These are phyloP conservation scores for Rubia peregrina DNA, from an alignment of 305 asterid species.

Conservation along the genomic window DNA sequence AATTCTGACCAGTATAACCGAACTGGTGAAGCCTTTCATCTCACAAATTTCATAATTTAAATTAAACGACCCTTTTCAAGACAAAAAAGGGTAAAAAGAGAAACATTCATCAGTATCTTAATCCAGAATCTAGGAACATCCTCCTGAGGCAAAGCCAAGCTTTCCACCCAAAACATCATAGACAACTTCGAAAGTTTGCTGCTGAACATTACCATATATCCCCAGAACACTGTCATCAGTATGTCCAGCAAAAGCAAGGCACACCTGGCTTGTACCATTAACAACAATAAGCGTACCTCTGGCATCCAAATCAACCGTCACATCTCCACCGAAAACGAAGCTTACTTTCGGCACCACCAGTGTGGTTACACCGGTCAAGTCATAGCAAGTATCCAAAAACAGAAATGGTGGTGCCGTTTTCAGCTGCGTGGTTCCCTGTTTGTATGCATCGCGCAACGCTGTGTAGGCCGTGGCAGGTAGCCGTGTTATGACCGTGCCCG, in stretches of 20 bases:
- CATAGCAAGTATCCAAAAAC: conserved; percentile 65
- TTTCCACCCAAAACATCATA: conserved; percentile 75
- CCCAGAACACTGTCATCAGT: conserved; percentile 27
- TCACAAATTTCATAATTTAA: no score
- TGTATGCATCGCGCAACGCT: conserved; percentile 40
- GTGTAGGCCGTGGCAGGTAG: conserved; percentile 53
- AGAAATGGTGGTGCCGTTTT: conserved; percentile 41
- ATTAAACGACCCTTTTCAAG: no score
- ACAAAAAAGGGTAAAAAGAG: no score
- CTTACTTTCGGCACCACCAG: conserved; percentile 40
- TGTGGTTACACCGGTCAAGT: conserved; percentile 30
- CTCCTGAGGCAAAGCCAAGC: conserved; percentile 61
- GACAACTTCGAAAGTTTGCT: conserved; percentile 58
- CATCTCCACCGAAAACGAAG: conserved; percentile 42
- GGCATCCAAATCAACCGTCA: conserved; percentile 31
- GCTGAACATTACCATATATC: conserved; percentile 64
- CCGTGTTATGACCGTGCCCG: conserved; percentile 77
- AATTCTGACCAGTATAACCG: no score
- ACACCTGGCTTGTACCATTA: conserved; percentile 21
- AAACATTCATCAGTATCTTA: no score
- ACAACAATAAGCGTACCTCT: conserved; percentile 30
- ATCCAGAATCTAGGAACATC: conserved; percentile 29
- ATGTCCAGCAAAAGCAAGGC: conserved; percentile 75
- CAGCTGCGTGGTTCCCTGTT: conserved; percentile 40
- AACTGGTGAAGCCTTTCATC: no score